Base-by-base conservation (phyloP, 192 early-diverging fungal genomes). In the Funneliformis geosporum region DNA sequence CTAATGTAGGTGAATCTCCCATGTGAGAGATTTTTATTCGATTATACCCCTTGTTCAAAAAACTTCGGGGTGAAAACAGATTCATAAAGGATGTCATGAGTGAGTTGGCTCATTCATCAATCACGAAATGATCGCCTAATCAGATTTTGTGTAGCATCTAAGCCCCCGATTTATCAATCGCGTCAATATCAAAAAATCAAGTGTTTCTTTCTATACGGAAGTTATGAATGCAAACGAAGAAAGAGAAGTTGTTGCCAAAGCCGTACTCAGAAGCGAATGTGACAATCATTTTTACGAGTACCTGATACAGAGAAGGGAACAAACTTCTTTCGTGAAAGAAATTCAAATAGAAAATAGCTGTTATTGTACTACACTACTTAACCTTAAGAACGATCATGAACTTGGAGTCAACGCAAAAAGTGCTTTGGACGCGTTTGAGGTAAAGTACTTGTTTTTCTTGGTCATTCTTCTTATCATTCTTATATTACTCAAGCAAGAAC, bases 201-300 rank as follows among this genome's bases (percentile, higher is more conserved):
- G 33, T 33, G n/a, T n/a, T n/a, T n/a, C n/a, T n/a, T n/a, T n/a
- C n/a, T n/a, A n/a, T n/a, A n/a, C 33, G 33, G 70, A 72, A 72
- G 70, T 72, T 59, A 74, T 74, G 72, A 74, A 71, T 28, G 44
- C 46, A 74, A 55, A 71, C 21, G 23, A 2, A 78, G 76, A 71
- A 71, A 79, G 78, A 72, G 47, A 79, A 42, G 16, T 60, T 2
- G 67, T 10, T 71, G 64, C 28, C 44, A 50, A 59, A 71, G 46
- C 46, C 47, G 59, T 69, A 50, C 25, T 79, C 70, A 64, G 43
- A 67, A 67, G 39, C 18, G 23, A 72, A 60, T 66, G 66, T 59
- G 23, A 79, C 27, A 79, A 79, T 71, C 72, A 72, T 79, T 44
- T 79, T 79, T 72, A 79, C 43, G 25, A 79, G 25, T 79, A 79